A percentile compares a stretch with the other conserved stretches of the same genome.
Evolutionary conservation across 345 rosid genomes (phyloP).

Genomic region (Populus nigra): DNA sequence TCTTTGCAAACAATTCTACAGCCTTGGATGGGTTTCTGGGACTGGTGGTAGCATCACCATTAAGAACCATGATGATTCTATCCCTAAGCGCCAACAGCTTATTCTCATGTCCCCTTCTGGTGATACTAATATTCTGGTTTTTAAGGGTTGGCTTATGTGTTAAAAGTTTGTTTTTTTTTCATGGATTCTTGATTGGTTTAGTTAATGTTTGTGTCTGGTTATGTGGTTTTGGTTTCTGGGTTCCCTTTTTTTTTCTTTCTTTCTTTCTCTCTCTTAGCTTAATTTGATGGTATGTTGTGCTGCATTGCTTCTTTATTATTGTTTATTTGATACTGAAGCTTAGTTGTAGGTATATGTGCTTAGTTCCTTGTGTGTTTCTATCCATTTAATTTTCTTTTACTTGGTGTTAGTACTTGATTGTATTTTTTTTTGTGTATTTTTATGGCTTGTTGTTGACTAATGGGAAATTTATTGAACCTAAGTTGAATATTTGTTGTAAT

Average conservation of each 20-base stretch:
- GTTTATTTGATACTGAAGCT: background rate
- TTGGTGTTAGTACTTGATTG: background rate
- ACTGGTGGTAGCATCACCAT: constrained; percentile 92
- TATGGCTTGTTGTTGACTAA: background rate
- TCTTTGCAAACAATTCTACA: constrained; percentile 84
- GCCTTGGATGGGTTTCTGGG: constrained; percentile 92
- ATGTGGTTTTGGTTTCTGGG: constrained; percentile 5
- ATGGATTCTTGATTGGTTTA: background rate
- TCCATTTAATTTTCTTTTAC: background rate
- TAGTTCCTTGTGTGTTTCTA: background rate
- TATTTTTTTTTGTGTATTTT: background rate
- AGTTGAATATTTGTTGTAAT: constrained; percentile 13
- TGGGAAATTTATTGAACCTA: background rate
- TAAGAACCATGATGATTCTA: constrained; percentile 72
- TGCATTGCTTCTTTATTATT: background rate
- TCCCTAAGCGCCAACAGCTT: constrained; percentile 70
- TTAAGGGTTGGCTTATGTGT: background rate
- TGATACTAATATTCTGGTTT: constrained; percentile 12
- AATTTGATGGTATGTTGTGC: background rate
- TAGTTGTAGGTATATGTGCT: background rate
- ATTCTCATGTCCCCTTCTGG: constrained; percentile 98
- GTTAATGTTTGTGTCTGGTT: background rate
- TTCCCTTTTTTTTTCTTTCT: background rate
- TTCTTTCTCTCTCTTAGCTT: background rate
- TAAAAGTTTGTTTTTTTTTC: background rate